Percentiles rank a stretch among this genome's conserved stretches.
Conservation (phyloP, 2,329 filamentous ascomycete genomes). For the Sporothrix brasiliensis region DNA sequence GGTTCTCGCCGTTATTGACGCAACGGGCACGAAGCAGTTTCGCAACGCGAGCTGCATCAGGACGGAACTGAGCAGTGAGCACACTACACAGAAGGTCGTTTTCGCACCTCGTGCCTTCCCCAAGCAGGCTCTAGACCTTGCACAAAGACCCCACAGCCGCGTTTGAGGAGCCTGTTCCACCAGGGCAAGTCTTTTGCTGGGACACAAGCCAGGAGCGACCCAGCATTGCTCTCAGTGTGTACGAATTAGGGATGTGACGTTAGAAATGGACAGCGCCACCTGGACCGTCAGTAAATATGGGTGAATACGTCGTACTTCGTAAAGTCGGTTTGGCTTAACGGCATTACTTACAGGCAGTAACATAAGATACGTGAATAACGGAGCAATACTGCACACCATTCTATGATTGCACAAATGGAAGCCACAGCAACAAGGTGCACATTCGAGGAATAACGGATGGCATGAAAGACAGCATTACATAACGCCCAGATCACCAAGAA, state of each 20-base stretch:
- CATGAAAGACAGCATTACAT: not conserved
- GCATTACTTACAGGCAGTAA: not conserved
- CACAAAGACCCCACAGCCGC: slow-evolving; percentile 23
- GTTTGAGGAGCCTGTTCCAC: slow-evolving; percentile 19
- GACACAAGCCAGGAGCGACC: slow-evolving; percentile 11
- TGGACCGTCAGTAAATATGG: not conserved
- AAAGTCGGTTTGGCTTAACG: not conserved
- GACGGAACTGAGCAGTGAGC: not conserved
- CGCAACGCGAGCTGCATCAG: not conserved
- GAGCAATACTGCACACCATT: not conserved
- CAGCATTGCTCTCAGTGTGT: not conserved
- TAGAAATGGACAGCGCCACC: not conserved
- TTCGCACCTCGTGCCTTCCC: not conserved
- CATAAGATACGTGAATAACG: not conserved
- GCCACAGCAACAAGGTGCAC: not conserved
- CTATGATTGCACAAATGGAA: not conserved
- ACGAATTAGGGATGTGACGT: too few species aligned
- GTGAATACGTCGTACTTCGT: too few species aligned
- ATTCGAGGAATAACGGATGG: not conserved
- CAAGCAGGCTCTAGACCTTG: not conserved
- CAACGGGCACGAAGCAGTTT: slow-evolving; percentile 6
- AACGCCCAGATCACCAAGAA: not conserved
- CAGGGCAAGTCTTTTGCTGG: not conserved
- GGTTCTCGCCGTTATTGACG: not conserved
- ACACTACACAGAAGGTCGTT: not conserved